Evolutionary conservation across 2,329 filamentous ascomycete species (phyloP), one percentile per base, ranked within the genome.

Genomic region (Fusarium sp.): DNA sequence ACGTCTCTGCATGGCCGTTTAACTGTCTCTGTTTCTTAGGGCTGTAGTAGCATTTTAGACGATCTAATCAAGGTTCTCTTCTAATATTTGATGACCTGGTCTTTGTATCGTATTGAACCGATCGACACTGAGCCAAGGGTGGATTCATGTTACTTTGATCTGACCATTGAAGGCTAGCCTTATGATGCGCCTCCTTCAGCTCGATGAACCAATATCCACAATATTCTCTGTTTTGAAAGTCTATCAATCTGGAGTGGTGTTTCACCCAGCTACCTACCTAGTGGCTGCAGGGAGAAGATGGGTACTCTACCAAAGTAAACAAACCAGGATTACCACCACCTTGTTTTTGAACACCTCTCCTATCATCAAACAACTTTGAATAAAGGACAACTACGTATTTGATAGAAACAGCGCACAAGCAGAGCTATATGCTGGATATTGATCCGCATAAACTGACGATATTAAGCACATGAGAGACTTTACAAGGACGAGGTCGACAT

Each of bases 401-500:
- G 28, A 62, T 20, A 50, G 31, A 28, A 40, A 55, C 39, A 43
- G 17, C 33, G 57, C 66, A 70, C 68, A 48, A 31, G 52, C 28
- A 51, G 39, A 20, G 54, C 61, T 55, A 42, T 45, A 44, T 49
- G 24, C 34, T 45, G 48, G 54, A 52, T 44, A 57, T 26, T 58
- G 44, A 51, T 57, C 40, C 40, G 59, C 52, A 59, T 50, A 58
- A 54, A 43, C 53, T 36, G 51, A 34, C 34, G 28, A 51, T 63
- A 60, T 68, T 53, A 46, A 59, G 55, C 56, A 58, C 68, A 62
- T 60, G 44, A 56, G 55, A 67, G 56, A 56, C 55, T 57, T 43
- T 43, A 55, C 68, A 73, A 59, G 68, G 72, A 72, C 52, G 50
- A 69, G 64, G 58, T 38, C 53, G 40, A 39, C 33, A 62, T 26